phyloP scores from a whole-genome alignment of 345 rosid species.

The Salix koriyanagi region DNA sequence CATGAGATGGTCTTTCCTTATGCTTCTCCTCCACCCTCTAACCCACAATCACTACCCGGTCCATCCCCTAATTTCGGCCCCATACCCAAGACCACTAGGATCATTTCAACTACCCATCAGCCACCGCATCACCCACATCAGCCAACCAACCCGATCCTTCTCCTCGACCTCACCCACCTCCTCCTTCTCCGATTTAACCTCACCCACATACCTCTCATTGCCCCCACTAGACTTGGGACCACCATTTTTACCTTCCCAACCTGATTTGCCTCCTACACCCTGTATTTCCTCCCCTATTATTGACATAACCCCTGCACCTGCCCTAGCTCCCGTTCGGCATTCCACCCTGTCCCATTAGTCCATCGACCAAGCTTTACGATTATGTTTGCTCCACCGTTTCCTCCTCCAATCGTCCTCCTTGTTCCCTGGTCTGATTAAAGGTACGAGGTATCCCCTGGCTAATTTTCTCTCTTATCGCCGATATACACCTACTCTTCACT shows the following conservation, averaged over 20 bases:
- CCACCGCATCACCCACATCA: too few relatives aligned
- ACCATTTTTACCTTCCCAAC: background rate
- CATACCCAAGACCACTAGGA: too few relatives aligned
- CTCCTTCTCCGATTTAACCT: too few relatives aligned
- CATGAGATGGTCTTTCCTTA: background rate
- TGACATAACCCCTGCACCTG: background rate
- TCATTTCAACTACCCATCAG: too few relatives aligned
- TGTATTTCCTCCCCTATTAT: too few relatives aligned
- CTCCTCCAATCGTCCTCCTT: background rate
- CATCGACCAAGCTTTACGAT: background rate
- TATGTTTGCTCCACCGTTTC: background rate
- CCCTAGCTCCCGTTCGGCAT: background rate
- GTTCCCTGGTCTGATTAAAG: background rate
- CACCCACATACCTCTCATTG: too few relatives aligned
- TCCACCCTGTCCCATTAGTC: background rate
- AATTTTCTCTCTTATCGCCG: slow-evolving; percentile 1
- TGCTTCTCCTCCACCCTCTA: background rate
- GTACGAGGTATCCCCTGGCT: background rate
- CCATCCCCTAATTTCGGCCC: background rate
- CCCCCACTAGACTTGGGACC: too few relatives aligned
- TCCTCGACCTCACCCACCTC: too few relatives aligned
- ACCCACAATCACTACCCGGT: too few relatives aligned
- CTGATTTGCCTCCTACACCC: too few relatives aligned
- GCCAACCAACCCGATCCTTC: too few relatives aligned
- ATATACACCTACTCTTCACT: background rate